Conservation (phyloP, 257 asterid species). For the Datura wrightii region DNA sequence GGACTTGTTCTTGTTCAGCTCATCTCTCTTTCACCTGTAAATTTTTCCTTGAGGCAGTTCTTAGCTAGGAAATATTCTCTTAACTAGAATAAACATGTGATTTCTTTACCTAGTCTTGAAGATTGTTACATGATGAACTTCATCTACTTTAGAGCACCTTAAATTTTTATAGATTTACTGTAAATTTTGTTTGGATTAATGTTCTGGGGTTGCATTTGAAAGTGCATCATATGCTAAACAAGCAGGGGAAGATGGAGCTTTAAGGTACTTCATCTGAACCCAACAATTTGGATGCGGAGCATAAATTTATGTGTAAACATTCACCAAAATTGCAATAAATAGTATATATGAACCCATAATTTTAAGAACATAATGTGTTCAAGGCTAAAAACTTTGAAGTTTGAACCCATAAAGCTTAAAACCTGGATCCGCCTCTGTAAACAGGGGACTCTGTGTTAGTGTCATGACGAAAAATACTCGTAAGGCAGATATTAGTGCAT, state of each 20-base stretch:
- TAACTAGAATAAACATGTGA: conserved; percentile 12
- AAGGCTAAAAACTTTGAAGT: background rate
- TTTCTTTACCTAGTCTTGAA: conserved; percentile 12
- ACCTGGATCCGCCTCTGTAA: background rate
- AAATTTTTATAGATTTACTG: background rate
- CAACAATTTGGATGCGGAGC: background rate
- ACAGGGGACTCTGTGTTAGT: background rate
- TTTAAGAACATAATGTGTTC: background rate
- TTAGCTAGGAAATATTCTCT: background rate
- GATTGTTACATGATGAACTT: background rate
- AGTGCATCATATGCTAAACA: background rate
- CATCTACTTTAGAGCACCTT: background rate
- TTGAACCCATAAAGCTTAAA: background rate
- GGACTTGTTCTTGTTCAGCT: background rate
- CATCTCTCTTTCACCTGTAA: background rate
- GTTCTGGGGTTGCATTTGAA: background rate
- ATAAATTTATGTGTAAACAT: background rate
- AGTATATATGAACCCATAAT: background rate
- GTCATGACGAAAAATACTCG: background rate
- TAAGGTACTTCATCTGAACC: background rate
- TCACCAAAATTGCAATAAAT: background rate
- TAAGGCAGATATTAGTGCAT: background rate
- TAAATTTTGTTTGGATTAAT: background rate
- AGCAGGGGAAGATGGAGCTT: background rate
- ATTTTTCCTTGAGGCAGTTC: background rate